These are phyloP conservation scores for Dothistroma pini DNA, from an alignment of 2,329 filamentous ascomycete species.

Conservation along the genomic window DNA sequence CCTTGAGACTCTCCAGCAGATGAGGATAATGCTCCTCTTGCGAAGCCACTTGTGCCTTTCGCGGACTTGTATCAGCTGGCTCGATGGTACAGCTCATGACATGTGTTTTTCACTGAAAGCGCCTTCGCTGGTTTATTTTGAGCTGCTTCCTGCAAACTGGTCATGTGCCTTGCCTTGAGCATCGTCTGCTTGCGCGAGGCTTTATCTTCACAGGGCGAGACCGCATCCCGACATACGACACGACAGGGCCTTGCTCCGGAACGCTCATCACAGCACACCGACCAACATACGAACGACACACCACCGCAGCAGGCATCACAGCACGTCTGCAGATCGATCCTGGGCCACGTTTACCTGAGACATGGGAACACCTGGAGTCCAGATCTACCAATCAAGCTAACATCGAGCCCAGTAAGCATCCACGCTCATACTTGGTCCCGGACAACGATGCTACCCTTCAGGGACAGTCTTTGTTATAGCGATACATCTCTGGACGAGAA, in stretches of 20 bases:
- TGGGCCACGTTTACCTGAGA: background rate
- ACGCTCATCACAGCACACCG: too few relatives aligned
- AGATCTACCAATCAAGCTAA: background rate
- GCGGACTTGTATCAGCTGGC: background rate
- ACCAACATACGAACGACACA: too few relatives aligned
- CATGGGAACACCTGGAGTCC: background rate
- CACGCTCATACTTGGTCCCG: background rate
- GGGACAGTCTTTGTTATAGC: too few relatives aligned
- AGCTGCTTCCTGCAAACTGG: background rate
- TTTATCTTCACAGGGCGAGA: background rate
- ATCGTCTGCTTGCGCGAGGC: background rate
- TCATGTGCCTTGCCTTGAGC: background rate
- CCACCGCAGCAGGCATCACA: too few relatives aligned
- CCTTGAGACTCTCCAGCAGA: constrained; percentile 2
- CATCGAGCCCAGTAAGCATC: background rate
- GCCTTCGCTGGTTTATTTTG: background rate
- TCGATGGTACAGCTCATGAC: background rate
- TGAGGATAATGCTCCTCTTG: background rate
- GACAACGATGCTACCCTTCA: background rate
- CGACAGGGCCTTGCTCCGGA: background rate
- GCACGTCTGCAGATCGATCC: background rate
- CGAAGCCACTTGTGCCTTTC: background rate
- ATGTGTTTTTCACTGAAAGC: background rate
- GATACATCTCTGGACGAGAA: too few relatives aligned
- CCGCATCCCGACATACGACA: background rate